These are phyloP conservation scores for Apiotrichum veenhuisii DNA, from an alignment of 1,284 basidiomycete genomes.

Conservation along the genomic window DNA sequence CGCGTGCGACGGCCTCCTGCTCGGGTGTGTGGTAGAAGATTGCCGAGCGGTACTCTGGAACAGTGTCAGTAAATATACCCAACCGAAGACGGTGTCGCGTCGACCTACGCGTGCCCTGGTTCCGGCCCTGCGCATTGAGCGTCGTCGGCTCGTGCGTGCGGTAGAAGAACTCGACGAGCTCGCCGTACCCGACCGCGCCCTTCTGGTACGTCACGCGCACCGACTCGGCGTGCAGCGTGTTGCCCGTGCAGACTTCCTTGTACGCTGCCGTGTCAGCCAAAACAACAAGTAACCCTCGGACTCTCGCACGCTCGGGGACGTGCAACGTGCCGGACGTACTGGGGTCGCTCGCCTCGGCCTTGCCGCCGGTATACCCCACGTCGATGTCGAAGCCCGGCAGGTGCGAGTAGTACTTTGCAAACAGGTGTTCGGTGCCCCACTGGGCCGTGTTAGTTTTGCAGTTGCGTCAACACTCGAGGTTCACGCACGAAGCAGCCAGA, in stretches of 20 bases:
- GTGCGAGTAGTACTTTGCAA: slow-evolving; percentile 69
- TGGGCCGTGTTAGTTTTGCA: slow-evolving; percentile 16
- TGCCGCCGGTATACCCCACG: slow-evolving; percentile 79
- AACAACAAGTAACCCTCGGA: too few relatives aligned
- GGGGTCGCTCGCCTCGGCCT: slow-evolving; percentile 48
- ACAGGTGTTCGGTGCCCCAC: slow-evolving; percentile 85
- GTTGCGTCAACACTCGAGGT: not conserved
- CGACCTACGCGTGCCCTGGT: slow-evolving; percentile 69
- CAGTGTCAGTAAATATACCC: not conserved
- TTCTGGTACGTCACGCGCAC: slow-evolving; percentile 82
- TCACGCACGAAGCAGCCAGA: slow-evolving; percentile 59
- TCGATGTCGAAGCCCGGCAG: slow-evolving; percentile 58
- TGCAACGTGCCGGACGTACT: too few relatives aligned
- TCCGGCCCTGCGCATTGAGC: slow-evolving; percentile 70
- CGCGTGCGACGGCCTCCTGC: slow-evolving; percentile 69
- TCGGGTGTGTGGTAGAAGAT: slow-evolving; percentile 79
- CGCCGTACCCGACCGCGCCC: slow-evolving; percentile 67
- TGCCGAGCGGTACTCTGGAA: slow-evolving; percentile 73
- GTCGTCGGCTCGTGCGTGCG: slow-evolving; percentile 93
- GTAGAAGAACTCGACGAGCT: slow-evolving; percentile 90
- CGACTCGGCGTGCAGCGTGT: slow-evolving; percentile 86
- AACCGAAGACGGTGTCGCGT: slow-evolving; percentile 53
- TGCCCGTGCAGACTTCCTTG: slow-evolving; percentile 72
- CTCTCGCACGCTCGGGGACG: too few relatives aligned
- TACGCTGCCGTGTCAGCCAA: slow-evolving; percentile 53